Conservation (phyloP, 2,329 filamentous ascomycete genomes). For the Malbranchea zuffiana region DNA sequence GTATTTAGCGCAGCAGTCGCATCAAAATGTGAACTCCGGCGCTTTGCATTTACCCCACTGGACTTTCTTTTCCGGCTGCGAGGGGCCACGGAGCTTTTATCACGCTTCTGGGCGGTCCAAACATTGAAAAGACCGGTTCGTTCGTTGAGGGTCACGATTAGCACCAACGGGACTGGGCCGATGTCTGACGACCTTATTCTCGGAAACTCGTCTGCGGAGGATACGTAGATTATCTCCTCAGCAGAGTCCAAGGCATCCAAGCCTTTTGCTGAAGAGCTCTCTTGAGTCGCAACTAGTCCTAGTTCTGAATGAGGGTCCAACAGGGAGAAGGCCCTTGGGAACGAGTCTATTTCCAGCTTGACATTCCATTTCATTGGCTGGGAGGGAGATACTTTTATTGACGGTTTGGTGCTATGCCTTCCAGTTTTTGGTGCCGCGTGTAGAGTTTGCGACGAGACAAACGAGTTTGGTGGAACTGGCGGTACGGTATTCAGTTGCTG, state of each 20-base stretch:
- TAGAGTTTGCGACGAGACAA: constrained; percentile 56
- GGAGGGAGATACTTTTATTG: constrained; percentile 39
- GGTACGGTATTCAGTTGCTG: constrained; percentile 25
- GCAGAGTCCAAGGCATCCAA: constrained; percentile 57
- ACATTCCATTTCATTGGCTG: constrained; percentile 47
- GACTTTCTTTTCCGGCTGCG: constrained; percentile 34
- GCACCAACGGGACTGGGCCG: constrained; percentile 44
- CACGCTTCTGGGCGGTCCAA: constrained; percentile 71
- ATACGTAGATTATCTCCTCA: constrained; percentile 78
- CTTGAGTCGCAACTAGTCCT: constrained; percentile 60
- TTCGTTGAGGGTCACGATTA: constrained; percentile 72
- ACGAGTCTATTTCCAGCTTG: constrained; percentile 46
- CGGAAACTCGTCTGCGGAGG: constrained; percentile 47
- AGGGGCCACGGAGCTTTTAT: constrained; percentile 48
- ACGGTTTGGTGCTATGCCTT: constrained; percentile 36
- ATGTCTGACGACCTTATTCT: constrained; percentile 10
- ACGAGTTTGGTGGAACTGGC: constrained; percentile 67
- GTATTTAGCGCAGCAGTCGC: constrained; percentile 61
- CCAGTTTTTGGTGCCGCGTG: constrained; percentile 26
- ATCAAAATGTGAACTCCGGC: constrained; percentile 54
- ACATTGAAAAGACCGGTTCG: constrained; percentile 68
- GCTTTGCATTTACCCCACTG: constrained; percentile 54
- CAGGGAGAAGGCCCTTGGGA: constrained; percentile 62
- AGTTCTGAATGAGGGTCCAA: constrained; percentile 79
- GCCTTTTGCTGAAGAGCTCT: constrained; percentile 21